Percentiles rank a stretch among this genome's conserved stretches.
These are phyloP conservation scores for Arabis hirsuta DNA, from an alignment of 345 rosid genomes.

Conservation along the genomic window DNA sequence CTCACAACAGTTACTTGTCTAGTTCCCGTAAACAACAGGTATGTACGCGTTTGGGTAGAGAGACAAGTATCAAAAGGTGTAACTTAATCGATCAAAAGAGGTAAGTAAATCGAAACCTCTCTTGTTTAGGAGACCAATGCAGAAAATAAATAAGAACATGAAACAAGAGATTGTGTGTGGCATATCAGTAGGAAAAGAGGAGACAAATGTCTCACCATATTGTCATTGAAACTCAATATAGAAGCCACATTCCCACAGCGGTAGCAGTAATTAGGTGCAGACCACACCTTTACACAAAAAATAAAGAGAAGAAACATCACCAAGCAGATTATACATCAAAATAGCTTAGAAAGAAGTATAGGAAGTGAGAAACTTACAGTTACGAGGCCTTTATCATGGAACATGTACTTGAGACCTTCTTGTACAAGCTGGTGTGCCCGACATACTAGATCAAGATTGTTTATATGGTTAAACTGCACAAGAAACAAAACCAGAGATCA, in stretches of 20 bases:
- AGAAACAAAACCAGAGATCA: constrained; percentile 34
- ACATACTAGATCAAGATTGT: constrained; percentile 92
- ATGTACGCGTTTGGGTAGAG: not conserved
- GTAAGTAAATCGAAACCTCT: not conserved
- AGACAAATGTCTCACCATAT: constrained; percentile 64
- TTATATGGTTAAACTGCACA: constrained; percentile 91
- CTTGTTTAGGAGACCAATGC: constrained; percentile 6
- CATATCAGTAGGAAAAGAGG: constrained; percentile 3
- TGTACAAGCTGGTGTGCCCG: constrained; percentile 99
- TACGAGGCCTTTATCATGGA: constrained; percentile 99
- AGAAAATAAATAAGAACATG: constrained; percentile 5
- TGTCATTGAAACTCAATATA: constrained; percentile 96
- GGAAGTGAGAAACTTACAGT: constrained; percentile 60
- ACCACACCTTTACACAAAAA: constrained; percentile 80
- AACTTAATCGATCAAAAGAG: not conserved
- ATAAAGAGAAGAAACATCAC: constrained; percentile 39
- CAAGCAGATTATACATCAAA: constrained; percentile 25
- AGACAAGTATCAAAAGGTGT: not conserved
- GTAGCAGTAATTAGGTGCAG: constrained; percentile 98
- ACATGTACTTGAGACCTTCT: constrained; percentile 99
- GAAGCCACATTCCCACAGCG: constrained; percentile 99
- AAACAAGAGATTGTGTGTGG: not conserved
- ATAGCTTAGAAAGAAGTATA: constrained; percentile 1
- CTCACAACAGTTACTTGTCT: not conserved
- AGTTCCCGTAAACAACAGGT: constrained; percentile 2